These are phyloP conservation scores for Candida insectorum DNA, from an alignment of 805 yeast genomes.

Conservation along the genomic window DNA sequence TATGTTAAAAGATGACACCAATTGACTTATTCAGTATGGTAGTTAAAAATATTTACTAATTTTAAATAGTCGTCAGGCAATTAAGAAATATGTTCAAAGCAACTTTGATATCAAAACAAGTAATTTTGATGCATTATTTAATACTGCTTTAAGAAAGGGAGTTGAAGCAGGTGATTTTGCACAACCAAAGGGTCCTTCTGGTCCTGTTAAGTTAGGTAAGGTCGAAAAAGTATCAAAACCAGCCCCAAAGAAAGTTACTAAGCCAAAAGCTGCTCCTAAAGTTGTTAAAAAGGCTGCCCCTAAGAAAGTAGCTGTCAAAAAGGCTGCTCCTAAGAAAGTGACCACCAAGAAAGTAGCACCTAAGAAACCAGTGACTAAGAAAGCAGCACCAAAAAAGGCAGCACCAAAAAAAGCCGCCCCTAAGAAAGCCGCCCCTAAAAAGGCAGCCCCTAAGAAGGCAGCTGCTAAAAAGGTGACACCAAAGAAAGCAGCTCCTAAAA, in stretches of 20 bases:
- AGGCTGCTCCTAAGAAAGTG: conserved; percentile 11
- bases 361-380: conserved; percentile 10
- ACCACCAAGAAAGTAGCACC: conserved; percentile 6
- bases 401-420: conserved; percentile 13
- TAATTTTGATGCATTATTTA: conserved; percentile 74
- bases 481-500: conserved; percentile 3
- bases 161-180: conserved; percentile 71
- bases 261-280: conserved; percentile 25
- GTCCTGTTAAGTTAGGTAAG: conserved; percentile 70
- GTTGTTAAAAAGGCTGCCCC: conserved; percentile 19
- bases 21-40: neutral
- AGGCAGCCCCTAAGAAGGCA: conserved; percentile 1
- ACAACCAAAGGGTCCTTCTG: conserved; percentile 90
- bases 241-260: conserved; percentile 13
- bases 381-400: conserved; percentile 2
- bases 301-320: conserved; percentile 22
- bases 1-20: conserved; percentile 28
- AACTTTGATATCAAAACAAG: conserved; percentile 55
- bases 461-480: neutral
- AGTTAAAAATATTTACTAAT: conserved; percentile 1
- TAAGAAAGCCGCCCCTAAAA: conserved; percentile 12
- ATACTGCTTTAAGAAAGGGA: conserved; percentile 75
- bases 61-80: conserved; percentile 66
- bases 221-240: conserved; percentile 30
- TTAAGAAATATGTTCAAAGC: conserved; percentile 76